Evolutionary conservation across 2,329 filamentous ascomycete genomes (phyloP), one percentile per base, ranked within the genome.

Genomic region (Cryphonectria nitschkei): DNA sequence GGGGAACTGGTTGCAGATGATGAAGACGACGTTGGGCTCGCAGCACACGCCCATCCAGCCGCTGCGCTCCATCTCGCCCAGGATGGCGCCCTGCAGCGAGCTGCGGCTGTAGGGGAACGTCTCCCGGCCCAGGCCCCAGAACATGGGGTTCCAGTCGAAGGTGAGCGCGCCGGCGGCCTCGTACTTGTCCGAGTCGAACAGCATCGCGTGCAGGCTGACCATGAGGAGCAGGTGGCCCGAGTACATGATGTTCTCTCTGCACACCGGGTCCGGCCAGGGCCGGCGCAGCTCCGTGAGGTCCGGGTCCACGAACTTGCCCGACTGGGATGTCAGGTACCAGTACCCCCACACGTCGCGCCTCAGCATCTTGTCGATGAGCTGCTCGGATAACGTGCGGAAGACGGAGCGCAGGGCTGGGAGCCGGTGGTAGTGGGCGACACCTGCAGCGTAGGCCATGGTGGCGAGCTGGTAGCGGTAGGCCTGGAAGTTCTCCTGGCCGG

Each of bases 1-100:
- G 3, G 81, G 81, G 75, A 84, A 84, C 69, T 83, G 82, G 72
- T 83, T 83, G 74, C 82, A 83, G 61, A 82, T 78, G 5, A 81
- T 73, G 69, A 81, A 82, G 9, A 81, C 77, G 3, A 73, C 74
- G 73, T 83, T 84, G 2, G 81, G 82, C 74, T 83, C 82, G 70
- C 82, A 84, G 64, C 81, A 84, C 1, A 81, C 81, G 0, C 82
- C 81, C 2, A 82, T 72, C 81, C 81, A 84, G 0, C 74, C 75
- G 60, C 80, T 78, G 16, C 74, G 66, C 71, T 82, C 81, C 80
- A 83, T 82, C 54, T 77, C 72, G 41, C 80, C 78, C n/a, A 83
- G 68, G 16, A 75, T 77, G 2, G 75, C 78, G 22, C 74, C 68
- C 71, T 84, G 81, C 62, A 84, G 73, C 26, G 41, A 52, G 32